A percentile compares a stretch with the other conserved stretches of the same genome.
Evolutionary conservation across 2,329 filamentous ascomycete species (phyloP).

Genomic region (Cordyceps cateniannulata): DNA sequence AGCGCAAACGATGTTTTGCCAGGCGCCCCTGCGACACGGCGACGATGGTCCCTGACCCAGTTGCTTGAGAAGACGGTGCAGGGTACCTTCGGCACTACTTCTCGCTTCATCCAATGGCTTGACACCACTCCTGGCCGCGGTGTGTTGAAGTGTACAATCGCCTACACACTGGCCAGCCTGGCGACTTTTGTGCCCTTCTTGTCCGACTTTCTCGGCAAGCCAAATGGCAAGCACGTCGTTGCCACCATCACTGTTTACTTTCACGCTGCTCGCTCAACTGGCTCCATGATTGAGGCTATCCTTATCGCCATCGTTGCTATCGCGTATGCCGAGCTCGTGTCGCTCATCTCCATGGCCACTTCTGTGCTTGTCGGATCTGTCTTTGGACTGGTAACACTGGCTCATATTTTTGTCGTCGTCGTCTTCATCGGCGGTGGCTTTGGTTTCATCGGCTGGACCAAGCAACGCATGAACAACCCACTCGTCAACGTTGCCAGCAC

Average conservation of each 20-base stretch:
- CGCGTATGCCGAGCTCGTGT: constrained; percentile 58
- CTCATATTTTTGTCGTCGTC: constrained; percentile 68
- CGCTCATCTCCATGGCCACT: constrained; percentile 73
- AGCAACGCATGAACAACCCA: constrained; percentile 66
- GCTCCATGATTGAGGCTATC: constrained; percentile 78
- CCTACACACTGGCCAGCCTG: constrained; percentile 74
- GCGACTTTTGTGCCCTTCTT: constrained; percentile 71
- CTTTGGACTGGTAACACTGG: constrained; percentile 58
- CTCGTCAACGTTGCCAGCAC: constrained; percentile 77
- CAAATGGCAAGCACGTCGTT: constrained; percentile 85
- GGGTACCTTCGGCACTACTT: constrained; percentile 17
- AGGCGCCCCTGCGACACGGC: not conserved
- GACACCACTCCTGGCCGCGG: constrained; percentile 64
- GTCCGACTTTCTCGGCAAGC: constrained; percentile 65
- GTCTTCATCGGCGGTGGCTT: constrained; percentile 77
- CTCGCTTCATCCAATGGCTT: constrained; percentile 47
- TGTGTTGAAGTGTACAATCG: constrained; percentile 80
- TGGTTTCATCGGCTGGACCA: constrained; percentile 77
- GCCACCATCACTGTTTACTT: constrained; percentile 89
- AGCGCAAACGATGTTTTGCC: not conserved
- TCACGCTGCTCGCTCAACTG: constrained; percentile 73
- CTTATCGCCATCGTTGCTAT: constrained; percentile 69
- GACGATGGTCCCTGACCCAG: constrained; percentile 5
- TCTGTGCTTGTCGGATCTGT: constrained; percentile 66
- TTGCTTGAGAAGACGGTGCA: not conserved